Conservation (phyloP, 306 rosid genomes). For the Lathyrus sativus region DNA sequence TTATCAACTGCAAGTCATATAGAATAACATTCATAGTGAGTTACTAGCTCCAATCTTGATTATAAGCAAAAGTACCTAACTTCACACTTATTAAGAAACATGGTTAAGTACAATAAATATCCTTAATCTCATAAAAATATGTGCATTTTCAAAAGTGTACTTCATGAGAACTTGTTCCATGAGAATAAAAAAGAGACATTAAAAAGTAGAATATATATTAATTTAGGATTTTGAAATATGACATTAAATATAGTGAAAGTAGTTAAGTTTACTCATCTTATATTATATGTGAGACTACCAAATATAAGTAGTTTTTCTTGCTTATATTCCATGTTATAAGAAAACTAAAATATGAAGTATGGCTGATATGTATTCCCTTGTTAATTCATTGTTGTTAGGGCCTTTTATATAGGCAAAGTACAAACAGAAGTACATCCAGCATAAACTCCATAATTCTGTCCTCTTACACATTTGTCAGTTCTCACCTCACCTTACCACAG, state of each 20-base stretch:
- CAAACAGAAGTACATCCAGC: not conserved
- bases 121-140: not conserved
- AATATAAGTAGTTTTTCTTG: not conserved
- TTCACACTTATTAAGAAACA: not conserved
- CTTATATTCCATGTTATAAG: not conserved
- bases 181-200: not conserved
- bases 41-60: not conserved
- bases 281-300: not conserved
- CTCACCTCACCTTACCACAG: constrained; percentile 2
- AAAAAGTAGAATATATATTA: not conserved
- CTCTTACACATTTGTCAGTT: constrained; percentile 7
- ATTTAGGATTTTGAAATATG: not conserved
- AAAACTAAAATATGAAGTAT: not conserved
- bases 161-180: not conserved
- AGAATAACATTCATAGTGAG: constrained; percentile 20
- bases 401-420: not conserved
- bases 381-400: not conserved
- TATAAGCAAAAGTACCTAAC: not conserved
- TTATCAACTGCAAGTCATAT: constrained; percentile 49
- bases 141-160: constrained; percentile 2
- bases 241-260: constrained; percentile 3
- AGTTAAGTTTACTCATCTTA: not conserved
- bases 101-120: not conserved
- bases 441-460: not conserved
- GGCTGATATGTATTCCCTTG: not conserved